Evolutionary conservation across 805 yeast genomes (phyloP).

Genomic region (Lachancea nothofagi): DNA sequence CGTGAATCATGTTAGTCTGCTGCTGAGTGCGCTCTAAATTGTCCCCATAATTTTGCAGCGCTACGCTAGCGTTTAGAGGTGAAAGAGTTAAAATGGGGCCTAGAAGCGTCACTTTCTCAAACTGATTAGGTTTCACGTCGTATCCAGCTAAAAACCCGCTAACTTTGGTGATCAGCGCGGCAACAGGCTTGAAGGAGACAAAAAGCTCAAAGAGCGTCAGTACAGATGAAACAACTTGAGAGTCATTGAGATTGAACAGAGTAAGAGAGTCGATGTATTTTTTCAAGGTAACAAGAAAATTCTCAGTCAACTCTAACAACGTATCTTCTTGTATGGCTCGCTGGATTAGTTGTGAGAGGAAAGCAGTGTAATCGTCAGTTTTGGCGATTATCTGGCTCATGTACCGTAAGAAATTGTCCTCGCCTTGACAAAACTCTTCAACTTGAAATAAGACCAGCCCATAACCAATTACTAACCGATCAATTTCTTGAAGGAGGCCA

Average conservation of each 20-base stretch:
- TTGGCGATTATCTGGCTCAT: slow-evolving; percentile 28
- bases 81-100: slow-evolving; percentile 77
- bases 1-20: slow-evolving; percentile 47
- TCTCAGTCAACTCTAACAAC: slow-evolving; percentile 51
- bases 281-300: slow-evolving; percentile 36
- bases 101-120: slow-evolving; percentile 58
- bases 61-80: slow-evolving; percentile 56
- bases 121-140: slow-evolving; percentile 42
- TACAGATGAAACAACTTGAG: slow-evolving; percentile 44
- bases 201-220: slow-evolving; percentile 54
- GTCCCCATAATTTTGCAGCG: slow-evolving; percentile 42
- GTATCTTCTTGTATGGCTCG: slow-evolving; percentile 64
- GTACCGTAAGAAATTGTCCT: slow-evolving; percentile 16
- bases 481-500: slow-evolving; percentile 42
- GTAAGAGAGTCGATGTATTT: slow-evolving; percentile 27
- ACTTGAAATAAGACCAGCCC: slow-evolving; percentile 65
- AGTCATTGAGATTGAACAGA: slow-evolving; percentile 43
- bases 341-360: slow-evolving; percentile 50
- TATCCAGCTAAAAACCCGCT: slow-evolving; percentile 48
- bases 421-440: slow-evolving; percentile 42
- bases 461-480: slow-evolving; percentile 42
- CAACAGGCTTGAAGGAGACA: slow-evolving; percentile 54
- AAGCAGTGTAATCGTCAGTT: slow-evolving; percentile 36
- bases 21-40: slow-evolving; percentile 32
- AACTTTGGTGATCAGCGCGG: slow-evolving; percentile 52